Percentiles rank a stretch among this genome's conserved stretches.
Conservation (phyloP, 2,329 filamentous ascomycete species). For the Arthrocladium fulminans region DNA sequence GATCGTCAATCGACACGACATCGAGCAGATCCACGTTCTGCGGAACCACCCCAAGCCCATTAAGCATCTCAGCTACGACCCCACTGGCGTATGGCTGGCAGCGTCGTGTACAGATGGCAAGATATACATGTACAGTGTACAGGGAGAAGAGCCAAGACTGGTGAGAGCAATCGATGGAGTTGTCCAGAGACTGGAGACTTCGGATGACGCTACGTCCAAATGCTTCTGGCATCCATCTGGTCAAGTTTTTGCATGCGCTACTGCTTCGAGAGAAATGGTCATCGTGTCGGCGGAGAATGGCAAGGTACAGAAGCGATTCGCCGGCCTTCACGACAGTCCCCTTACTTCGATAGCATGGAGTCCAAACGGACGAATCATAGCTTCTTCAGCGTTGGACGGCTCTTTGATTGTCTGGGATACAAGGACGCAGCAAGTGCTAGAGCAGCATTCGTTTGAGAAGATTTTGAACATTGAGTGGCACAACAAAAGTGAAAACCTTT, state of each 20-base stretch:
- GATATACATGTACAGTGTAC: slow-evolving; percentile 69
- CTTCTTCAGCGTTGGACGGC: slow-evolving; percentile 47
- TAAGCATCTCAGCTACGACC: slow-evolving; percentile 87
- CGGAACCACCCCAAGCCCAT: slow-evolving; percentile 76
- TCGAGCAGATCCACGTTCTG: slow-evolving; percentile 64
- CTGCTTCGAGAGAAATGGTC: slow-evolving; percentile 71
- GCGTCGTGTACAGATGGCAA: slow-evolving; percentile 83
- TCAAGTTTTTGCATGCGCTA: slow-evolving; percentile 77
- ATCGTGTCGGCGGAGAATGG: slow-evolving; percentile 83
- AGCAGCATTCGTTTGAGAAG: slow-evolving; percentile 68
- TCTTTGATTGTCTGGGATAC: slow-evolving; percentile 68
- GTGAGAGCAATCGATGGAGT: slow-evolving; percentile 77
- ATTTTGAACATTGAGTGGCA: slow-evolving; percentile 88
- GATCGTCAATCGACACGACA: slow-evolving; percentile 73
- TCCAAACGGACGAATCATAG: slow-evolving; percentile 82
- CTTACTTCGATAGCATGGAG: slow-evolving; percentile 89
- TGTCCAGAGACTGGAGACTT: slow-evolving; percentile 68
- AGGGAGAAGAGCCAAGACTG: slow-evolving; percentile 69
- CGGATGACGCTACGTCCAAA: slow-evolving; percentile 64
- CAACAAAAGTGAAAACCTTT: slow-evolving; percentile 65
- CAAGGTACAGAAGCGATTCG: slow-evolving; percentile 74
- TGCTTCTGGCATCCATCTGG: slow-evolving; percentile 92
- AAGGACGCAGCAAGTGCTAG: slow-evolving; percentile 72
- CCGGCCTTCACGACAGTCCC: slow-evolving; percentile 69
- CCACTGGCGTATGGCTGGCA: slow-evolving; percentile 63